Evolutionary conservation across 208 protist species (phyloP).

Genomic region (Wallacemonas rigidus): DNA sequence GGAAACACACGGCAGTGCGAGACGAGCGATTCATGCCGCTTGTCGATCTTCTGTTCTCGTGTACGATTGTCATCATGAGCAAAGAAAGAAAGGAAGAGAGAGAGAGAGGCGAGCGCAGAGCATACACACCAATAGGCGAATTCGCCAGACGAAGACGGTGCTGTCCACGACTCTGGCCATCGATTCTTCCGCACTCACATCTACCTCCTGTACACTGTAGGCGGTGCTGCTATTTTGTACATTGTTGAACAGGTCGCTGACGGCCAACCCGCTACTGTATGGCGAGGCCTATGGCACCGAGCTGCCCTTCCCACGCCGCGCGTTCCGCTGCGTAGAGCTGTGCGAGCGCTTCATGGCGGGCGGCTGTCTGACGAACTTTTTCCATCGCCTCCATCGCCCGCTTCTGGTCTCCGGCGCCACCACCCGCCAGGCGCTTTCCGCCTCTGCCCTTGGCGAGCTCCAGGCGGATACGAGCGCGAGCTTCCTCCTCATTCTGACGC

Average conservation of each 20-base stretch:
- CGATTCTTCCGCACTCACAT: too few relatives aligned
- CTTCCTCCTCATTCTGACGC: conserved; percentile 64
- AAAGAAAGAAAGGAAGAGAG: too few relatives aligned
- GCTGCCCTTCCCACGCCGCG: conserved; percentile 57
- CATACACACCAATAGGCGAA: too few relatives aligned
- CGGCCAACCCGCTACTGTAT: conserved; percentile 19
- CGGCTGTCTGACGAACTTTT: conserved; percentile 23
- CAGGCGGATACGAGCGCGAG: conserved; percentile 46
- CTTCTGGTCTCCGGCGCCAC: conserved; percentile 33
- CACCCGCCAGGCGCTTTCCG: conserved; percentile 55
- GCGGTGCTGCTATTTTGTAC: neutral
- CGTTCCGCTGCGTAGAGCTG: conserved; percentile 67
- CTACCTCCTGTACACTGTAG: too few relatives aligned
- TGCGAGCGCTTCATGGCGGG: conserved; percentile 63
- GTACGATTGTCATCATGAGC: too few relatives aligned
- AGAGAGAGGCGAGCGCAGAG: too few relatives aligned
- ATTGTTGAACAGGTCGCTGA: neutral
- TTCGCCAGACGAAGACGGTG: too few relatives aligned
- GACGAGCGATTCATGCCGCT: too few relatives aligned
- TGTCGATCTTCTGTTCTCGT: too few relatives aligned
- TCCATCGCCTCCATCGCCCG: conserved; percentile 39
- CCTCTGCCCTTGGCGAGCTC: conserved; percentile 37
- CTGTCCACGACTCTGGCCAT: too few relatives aligned
- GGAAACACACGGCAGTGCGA: too few relatives aligned
- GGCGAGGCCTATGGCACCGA: conserved; percentile 52